These are phyloP conservation scores for Ammopiptanthus mongolicus DNA, from an alignment of 306 rosid genomes.

Conservation along the genomic window DNA sequence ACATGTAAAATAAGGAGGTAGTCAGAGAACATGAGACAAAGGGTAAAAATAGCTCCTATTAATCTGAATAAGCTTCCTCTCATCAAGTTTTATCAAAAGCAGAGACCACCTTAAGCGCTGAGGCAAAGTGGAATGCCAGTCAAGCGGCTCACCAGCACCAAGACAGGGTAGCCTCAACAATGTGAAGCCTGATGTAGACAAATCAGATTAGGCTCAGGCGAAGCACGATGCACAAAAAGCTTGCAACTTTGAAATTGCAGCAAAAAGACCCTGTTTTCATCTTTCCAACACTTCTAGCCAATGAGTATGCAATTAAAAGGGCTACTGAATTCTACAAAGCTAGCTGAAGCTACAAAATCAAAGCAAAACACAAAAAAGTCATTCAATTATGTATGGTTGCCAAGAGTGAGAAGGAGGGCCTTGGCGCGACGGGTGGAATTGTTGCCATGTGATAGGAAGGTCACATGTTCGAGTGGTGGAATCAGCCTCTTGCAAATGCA, in stretches of 20 bases:
- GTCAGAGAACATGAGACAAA: background rate
- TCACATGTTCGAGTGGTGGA: too few species aligned
- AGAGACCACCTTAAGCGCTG: background rate
- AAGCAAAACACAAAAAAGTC: background rate
- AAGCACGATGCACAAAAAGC: background rate
- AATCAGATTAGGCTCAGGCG: background rate
- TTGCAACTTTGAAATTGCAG: background rate
- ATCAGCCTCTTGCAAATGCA: too few species aligned
- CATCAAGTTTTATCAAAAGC: slow-evolving; percentile 1
- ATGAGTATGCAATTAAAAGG: background rate
- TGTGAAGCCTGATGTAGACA: background rate
- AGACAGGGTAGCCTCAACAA: background rate
- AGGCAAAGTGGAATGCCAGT: background rate
- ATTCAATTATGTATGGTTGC: background rate
- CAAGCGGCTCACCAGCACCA: background rate
- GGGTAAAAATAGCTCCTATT: slow-evolving; percentile 4
- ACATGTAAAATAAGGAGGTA: slow-evolving; percentile 17
- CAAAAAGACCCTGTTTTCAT: background rate
- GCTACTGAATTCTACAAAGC: background rate
- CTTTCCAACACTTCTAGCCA: background rate
- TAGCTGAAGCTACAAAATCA: background rate
- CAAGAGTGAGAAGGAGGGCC: too few species aligned
- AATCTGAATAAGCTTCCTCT: background rate
- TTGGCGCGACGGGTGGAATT: too few species aligned
- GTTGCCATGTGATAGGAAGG: too few species aligned